Base-by-base conservation (phyloP, 306 rosid genomes). In the Quercus bicolor region DNA sequence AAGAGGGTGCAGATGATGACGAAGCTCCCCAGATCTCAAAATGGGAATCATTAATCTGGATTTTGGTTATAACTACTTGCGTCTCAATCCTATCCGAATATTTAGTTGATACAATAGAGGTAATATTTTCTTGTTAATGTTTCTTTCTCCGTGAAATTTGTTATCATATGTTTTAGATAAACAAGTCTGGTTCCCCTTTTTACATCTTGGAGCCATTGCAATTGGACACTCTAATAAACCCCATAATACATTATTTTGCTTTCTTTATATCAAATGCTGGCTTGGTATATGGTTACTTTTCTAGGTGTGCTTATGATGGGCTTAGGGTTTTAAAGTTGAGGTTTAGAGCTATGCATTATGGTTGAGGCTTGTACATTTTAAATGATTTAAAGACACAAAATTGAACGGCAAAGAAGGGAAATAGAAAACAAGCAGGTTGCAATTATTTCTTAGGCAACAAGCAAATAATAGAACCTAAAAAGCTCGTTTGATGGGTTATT, bases 21-120 rank as follows among this genome's bases (percentile, higher is more conserved):
- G 98, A 91, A 80, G 74, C 81, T 76, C 90, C 98, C 1, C 91
- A 90, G 82, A 91, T 93, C 68, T 88, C 95, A 66, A 90, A 85
- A 82, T 93, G 97, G 93, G 98, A 91, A 83, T 87, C 97, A 64
- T 29, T 91, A 82, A 85, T 89, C 56, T 93, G 97, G 98, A 94
- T 93, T 79, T 84, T 54, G 12, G 85, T 94, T 79, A 80, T 94
- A 90, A 94, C 96, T 13, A 84, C 78, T 68, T 89, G 95, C 84
- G 85, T 91, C 83, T 87, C 98, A 48, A 43, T 91, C 76, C 78
- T 93, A 71, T 91, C 98, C 5, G 90, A 90, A 85, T 90, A 91
- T 76, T 80, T 87, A 75, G 97, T 94, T 74, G 84, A 87, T 59
- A 91, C 98, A 24, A 89, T 91, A 72, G 89, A 94, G 95, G 98